Percentiles rank a stretch among this genome's conserved stretches.
Conservation (phyloP, 2,329 filamentous ascomycete species). For the Aspergillus novoparasiticus region DNA sequence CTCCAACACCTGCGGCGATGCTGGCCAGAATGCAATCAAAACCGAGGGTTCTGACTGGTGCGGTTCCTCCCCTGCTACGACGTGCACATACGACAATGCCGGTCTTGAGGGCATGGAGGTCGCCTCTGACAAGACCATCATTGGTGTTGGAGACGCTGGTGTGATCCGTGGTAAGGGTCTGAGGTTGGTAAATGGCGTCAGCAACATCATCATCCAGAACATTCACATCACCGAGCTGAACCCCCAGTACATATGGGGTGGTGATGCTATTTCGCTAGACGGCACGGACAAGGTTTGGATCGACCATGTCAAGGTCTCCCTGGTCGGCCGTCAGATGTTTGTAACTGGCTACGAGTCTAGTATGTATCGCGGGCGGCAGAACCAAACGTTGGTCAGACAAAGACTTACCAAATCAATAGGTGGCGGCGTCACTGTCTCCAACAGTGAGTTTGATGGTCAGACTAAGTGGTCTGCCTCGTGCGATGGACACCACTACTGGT, state of each 20-base stretch:
- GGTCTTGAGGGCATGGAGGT: constrained; percentile 53
- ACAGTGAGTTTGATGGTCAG: constrained; percentile 60
- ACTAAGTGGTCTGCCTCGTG: constrained; percentile 59
- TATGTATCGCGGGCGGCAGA: constrained; percentile 49
- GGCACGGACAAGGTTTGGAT: constrained; percentile 48
- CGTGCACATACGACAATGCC: constrained; percentile 53
- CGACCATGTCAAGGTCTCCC: constrained; percentile 48
- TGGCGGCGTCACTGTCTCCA: constrained; percentile 59
- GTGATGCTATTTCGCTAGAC: constrained; percentile 58
- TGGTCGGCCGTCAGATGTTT: constrained; percentile 38
- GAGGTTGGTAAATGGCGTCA: constrained; percentile 45
- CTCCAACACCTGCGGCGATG: constrained; percentile 34
- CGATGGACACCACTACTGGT: constrained; percentile 63
- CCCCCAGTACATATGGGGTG: constrained; percentile 61
- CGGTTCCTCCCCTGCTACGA: constrained; percentile 54
- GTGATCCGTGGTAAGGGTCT: constrained; percentile 60
- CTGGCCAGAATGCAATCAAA: constrained; percentile 59
- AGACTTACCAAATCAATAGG: constrained; percentile 30
- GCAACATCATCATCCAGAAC: constrained; percentile 63
- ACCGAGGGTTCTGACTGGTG: constrained; percentile 55
- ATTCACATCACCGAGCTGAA: constrained; percentile 56
- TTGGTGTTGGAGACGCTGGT: constrained; percentile 56
- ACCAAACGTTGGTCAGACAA: constrained; percentile 43
- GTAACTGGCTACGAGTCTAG: constrained; percentile 28
- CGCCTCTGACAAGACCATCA: constrained; percentile 58